Conservation (phyloP, 129 eudicot genomes). For the Flaveria brownii region DNA sequence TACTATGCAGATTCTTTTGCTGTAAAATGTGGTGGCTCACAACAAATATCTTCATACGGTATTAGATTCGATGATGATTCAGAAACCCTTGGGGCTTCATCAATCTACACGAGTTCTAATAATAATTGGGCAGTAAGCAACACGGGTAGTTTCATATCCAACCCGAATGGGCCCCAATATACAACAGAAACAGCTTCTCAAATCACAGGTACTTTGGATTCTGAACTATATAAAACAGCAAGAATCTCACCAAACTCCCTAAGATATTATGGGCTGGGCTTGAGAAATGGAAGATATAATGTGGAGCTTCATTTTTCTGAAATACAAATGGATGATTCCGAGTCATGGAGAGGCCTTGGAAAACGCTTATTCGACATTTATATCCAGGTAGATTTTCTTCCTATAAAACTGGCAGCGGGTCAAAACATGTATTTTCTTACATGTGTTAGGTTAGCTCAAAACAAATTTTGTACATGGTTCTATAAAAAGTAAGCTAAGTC, state of each 20-base stretch:
- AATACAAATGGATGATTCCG: slow-evolving; percentile 65
- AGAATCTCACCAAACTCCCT: slow-evolving; percentile 62
- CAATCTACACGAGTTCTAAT: slow-evolving; percentile 47
- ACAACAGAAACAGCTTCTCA: slow-evolving; percentile 54
- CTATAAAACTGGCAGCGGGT: neutral
- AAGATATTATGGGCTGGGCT: slow-evolving; percentile 70
- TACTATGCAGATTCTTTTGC: slow-evolving; percentile 54
- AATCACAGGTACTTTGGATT: slow-evolving; percentile 57
- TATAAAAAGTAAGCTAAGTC: neutral
- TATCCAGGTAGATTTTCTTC: slow-evolving; percentile 52
- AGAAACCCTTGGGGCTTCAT: slow-evolving; percentile 64
- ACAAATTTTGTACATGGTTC: neutral
- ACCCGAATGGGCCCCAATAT: slow-evolving; percentile 58
- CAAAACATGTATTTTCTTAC: neutral
- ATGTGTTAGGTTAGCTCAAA: neutral
- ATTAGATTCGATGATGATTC: slow-evolving; percentile 57
- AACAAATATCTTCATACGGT: slow-evolving; percentile 49
- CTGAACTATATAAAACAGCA: slow-evolving; percentile 72
- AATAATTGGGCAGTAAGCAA: slow-evolving; percentile 67
- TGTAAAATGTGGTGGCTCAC: slow-evolving; percentile 62
- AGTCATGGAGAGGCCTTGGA: slow-evolving; percentile 74
- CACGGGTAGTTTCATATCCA: slow-evolving; percentile 58
- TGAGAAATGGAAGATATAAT: slow-evolving; percentile 52
- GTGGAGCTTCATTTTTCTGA: slow-evolving; percentile 77
- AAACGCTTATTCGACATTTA: slow-evolving; percentile 67